Percentiles rank a stretch among this genome's conserved stretches.
phyloP scores from a whole-genome alignment of 2,329 filamentous ascomycete species.

The Harringtonia lauricola region DNA sequence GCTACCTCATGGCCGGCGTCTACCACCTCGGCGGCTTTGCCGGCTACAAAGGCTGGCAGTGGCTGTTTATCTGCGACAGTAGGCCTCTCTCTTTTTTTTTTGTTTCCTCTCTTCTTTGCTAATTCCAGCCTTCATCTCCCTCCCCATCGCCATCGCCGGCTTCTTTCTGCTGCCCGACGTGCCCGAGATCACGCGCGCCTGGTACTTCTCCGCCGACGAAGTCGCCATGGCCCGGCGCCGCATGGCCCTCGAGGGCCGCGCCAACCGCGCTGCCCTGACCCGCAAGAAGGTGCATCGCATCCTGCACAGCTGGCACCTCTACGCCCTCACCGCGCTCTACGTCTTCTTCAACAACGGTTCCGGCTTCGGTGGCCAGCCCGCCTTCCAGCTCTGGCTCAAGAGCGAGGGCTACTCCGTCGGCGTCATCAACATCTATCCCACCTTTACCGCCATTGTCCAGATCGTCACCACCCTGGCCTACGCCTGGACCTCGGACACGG shows the following conservation, averaged over 20 bases:
- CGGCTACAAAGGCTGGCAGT: slow-evolving; percentile 37
- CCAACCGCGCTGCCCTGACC: too few species aligned
- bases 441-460: too few species aligned
- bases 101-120: slow-evolving; percentile 1
- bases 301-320: too few species aligned
- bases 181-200: slow-evolving; percentile 26
- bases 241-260: slow-evolving; percentile 24
- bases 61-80: slow-evolving; percentile 40
- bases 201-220: slow-evolving; percentile 22
- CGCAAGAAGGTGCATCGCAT: too few species aligned
- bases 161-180: slow-evolving; percentile 38
- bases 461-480: slow-evolving; percentile 22
- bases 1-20: slow-evolving; percentile 33
- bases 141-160: slow-evolving; percentile 40
- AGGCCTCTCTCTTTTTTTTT: neutral
- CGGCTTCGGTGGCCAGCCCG: slow-evolving; percentile 14
- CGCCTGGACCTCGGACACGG: slow-evolving; percentile 25
- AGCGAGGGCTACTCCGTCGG: slow-evolving; percentile 19
- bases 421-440: slow-evolving; percentile 24
- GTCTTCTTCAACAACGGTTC: slow-evolving; percentile 27
- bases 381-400: slow-evolving; percentile 31
- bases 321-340: slow-evolving; percentile 23
- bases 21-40: slow-evolving; percentile 36
- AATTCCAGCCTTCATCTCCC: slow-evolving; percentile 10
- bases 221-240: slow-evolving; percentile 22